Evolutionary conservation across 1,284 basidiomycete species (phyloP).

Genomic region (Schizopora paradoxa): DNA sequence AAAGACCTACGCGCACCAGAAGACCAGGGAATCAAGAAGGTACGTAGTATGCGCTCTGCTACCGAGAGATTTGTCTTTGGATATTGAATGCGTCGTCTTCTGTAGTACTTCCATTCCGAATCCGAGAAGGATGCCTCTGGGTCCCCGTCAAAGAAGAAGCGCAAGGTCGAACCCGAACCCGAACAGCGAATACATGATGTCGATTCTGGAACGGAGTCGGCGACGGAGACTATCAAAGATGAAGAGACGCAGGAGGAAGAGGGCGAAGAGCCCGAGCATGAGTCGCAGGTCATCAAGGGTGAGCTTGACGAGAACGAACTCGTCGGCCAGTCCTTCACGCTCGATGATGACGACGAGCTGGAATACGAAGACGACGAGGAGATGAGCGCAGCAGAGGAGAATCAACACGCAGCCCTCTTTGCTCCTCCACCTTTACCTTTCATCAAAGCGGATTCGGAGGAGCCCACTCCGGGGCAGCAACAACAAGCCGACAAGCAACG

Average conservation of each 20-base stretch:
- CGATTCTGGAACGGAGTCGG: too few species aligned
- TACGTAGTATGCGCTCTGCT: constrained; percentile 33
- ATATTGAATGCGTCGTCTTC: not conserved
- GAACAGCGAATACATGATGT: too few species aligned
- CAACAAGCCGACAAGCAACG: constrained; percentile 1
- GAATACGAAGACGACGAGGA: constrained; percentile 24
- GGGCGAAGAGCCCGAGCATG: constrained; percentile 20
- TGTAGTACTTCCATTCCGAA: constrained; percentile 10
- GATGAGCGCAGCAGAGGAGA: constrained; percentile 6
- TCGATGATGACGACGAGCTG: constrained; percentile 22
- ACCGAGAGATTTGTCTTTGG: not conserved
- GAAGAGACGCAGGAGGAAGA: constrained; percentile 40
- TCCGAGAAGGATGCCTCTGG: constrained; percentile 3
- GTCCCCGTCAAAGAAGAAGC: constrained; percentile 13
- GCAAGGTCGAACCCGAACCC: constrained; percentile 4
- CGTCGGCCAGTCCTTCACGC: constrained; percentile 12
- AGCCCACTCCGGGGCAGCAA: not conserved
- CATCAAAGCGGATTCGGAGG: not conserved
- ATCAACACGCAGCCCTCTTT: not conserved
- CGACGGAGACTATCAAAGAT: constrained; percentile 25
- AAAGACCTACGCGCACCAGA: constrained; percentile 61
- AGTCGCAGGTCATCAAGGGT: constrained; percentile 16
- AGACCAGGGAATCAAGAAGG: constrained; percentile 58
- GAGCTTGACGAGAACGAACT: constrained; percentile 19
- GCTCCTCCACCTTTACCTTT: not conserved